Conservation (phyloP, 208 protist genomes). For the Histomonas meleagridis region DNA sequence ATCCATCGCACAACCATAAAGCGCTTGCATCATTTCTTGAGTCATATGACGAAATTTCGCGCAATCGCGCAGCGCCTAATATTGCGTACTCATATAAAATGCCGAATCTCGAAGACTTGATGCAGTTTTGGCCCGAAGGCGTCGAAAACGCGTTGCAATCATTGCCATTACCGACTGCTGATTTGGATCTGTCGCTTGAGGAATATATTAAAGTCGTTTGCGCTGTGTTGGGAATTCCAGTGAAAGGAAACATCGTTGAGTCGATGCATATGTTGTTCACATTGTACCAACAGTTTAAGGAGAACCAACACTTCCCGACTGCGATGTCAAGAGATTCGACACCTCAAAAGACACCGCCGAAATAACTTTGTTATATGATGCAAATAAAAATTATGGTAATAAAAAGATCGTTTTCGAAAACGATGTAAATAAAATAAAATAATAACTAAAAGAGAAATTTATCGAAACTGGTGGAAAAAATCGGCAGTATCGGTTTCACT, state of each 20-base stretch:
- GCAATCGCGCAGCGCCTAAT: neutral
- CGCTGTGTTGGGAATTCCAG: constrained; percentile 85
- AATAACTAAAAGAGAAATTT: too few species aligned
- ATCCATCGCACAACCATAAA: neutral
- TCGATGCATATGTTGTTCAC: constrained; percentile 89
- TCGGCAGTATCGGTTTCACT: too few species aligned
- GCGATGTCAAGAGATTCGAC: neutral
- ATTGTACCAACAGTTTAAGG: constrained; percentile 47
- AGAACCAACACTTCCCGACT: neutral
- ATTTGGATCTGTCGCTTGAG: constrained; percentile 74
- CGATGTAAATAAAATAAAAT: too few species aligned
- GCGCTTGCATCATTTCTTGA: neutral
- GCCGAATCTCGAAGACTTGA: constrained; percentile 34
- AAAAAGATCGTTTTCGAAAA: too few species aligned
- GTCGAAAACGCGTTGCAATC: constrained; percentile 77
- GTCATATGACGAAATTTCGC: neutral
- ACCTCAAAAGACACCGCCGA: too few species aligned
- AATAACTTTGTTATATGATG: too few species aligned
- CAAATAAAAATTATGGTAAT: too few species aligned
- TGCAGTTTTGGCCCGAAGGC: constrained; percentile 68
- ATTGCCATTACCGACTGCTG: constrained; percentile 63
- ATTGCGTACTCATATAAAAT: constrained; percentile 19
- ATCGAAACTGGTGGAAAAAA: too few species aligned
- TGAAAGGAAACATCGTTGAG: constrained; percentile 76
- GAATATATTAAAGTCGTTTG: constrained; percentile 78